Base-by-base conservation (phyloP, 164 flowering plant species). In the Taxillus chinensis region DNA sequence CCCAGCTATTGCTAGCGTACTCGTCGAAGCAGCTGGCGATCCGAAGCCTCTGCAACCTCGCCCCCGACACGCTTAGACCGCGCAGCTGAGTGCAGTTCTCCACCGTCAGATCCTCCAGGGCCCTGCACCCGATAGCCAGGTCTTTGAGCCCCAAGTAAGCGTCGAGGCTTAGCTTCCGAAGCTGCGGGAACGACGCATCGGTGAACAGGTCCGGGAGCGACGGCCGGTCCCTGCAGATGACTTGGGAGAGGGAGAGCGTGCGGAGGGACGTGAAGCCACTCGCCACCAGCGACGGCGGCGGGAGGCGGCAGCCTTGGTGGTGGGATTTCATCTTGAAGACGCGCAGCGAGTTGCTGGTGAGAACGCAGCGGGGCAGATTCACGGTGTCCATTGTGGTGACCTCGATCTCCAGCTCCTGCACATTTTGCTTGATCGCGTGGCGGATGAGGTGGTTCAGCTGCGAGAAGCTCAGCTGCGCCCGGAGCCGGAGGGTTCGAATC, bases 401-500 rank as follows among this genome's bases (percentile, higher is more conserved):
- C 43, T 83, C 81, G 9, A 83, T 56, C 41, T 81, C 83, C 8
- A 83, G 83, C 52, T 81, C 82, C 46, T 71, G 77, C 8, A 83
- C 82, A 37, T 76, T 70, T 7, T 43, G 72, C 59, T 73, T 57
- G 0, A 78, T 57, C 4, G 87, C 83, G 1, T 62, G 7, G 3
- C 87, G 82, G 45, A 83, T 74, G 63, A 81, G 16, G 6, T 56
- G 57, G 12, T 79, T 73, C 4, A 83, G 68, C 4, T 71, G 45
- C 0, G 83, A 67, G 16, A 81, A 81, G 10, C 70, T 70, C 45
- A 76, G 37, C n/a, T 42, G 53, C 2, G 72, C 75, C 0, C 73
- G 62, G 53, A 81, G 67, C 0, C 78, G 77, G 10, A 83, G 83
- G 37, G 57, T 46, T 41, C 82, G 53, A 4, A 83, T 8, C n/a